Base-by-base conservation (phyloP, 345 rosid species). In the Toxicodendron radicans region DNA sequence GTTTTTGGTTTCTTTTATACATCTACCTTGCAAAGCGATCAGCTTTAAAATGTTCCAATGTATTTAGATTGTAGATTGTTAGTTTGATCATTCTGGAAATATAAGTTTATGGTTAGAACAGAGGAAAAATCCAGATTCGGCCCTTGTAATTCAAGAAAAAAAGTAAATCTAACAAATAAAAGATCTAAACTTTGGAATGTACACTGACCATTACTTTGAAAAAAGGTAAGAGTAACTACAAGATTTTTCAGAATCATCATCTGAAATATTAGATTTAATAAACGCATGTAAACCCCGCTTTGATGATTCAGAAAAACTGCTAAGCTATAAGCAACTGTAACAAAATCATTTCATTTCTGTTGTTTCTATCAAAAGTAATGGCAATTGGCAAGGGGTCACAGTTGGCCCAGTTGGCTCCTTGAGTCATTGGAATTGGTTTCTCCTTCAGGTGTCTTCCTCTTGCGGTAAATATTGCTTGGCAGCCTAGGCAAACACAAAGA, bases 351-450 rank as follows among this genome's bases (percentile, higher is more conserved):
- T 73, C 30, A 48, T 32, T 70, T 73, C 68, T 64, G 64, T 38
- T 75, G 76, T 68, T 69, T 74, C 70, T 74, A 63, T 68, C 58
- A 23, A 61, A 70, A 60, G 61, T 14, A 70, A 58, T 30, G 52
- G 59, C 66, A 67, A 62, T 58, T 23, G 53, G 64, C 62, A 32
- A 54, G 51, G 20, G 43, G 41, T 83, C 78, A 86, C 68, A 63
- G 68, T 70, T 79, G 48, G 58, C 64, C 76, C 66, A 80, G 14
- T 56, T 71, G 83, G 64, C 78, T 82, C 74, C 59, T 87, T 0
- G 88, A 85, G n/a, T 86, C 87, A 27, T 74, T 81, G 58, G 89
- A 87, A 23, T 75, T 81, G 59, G 82, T 88, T 73, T 82, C 89
- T 75, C 81, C 80, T 62, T 86, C 86, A 0, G 77, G 81, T 58